phyloP scores from a whole-genome alignment of 352 stramenopile species.

The Phytophthora cryptogea region DNA sequence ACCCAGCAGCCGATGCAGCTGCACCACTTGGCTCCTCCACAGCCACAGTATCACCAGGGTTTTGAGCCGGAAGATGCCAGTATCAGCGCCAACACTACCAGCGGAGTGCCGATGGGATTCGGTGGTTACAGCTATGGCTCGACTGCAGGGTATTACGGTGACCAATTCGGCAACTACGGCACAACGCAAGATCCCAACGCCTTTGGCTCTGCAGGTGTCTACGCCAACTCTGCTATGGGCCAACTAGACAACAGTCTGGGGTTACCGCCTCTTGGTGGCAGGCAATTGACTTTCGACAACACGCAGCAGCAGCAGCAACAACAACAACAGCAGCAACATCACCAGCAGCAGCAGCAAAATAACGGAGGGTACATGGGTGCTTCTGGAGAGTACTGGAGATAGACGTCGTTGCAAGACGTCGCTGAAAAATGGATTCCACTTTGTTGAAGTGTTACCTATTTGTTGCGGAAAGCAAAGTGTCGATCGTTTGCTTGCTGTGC shows the following conservation, averaged over 20 bases:
- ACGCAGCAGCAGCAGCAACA: conserved; percentile 32
- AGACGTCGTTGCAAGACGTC: conserved; percentile 16
- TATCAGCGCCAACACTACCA: conserved; percentile 23
- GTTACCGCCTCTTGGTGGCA: conserved; percentile 32
- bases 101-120: conserved; percentile 36
- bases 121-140: conserved; percentile 37
- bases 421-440: neutral
- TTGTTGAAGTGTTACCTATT: conserved; percentile 4
- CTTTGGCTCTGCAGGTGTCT: conserved; percentile 32
- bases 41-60: conserved; percentile 49
- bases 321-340: conserved; percentile 31
- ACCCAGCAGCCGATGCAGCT: conserved; percentile 42
- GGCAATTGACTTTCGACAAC: conserved; percentile 37
- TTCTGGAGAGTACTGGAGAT: conserved; percentile 63
- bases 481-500: conserved; percentile 1
- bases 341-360: conserved; percentile 37
- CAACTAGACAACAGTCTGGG: conserved; percentile 35
- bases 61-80: conserved; percentile 71
- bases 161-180: conserved; percentile 44
- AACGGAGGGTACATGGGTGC: conserved; percentile 51
- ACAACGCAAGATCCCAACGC: conserved; percentile 36
- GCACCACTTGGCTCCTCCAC: conserved; percentile 34
- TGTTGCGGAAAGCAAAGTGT: conserved; percentile 9
- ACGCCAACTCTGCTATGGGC: conserved; percentile 26
- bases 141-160: conserved; percentile 35